Evolutionary conservation across 805 yeast genomes (phyloP), one percentile per base, ranked within the genome.

Genomic region (Blastobotrys attinorum): DNA sequence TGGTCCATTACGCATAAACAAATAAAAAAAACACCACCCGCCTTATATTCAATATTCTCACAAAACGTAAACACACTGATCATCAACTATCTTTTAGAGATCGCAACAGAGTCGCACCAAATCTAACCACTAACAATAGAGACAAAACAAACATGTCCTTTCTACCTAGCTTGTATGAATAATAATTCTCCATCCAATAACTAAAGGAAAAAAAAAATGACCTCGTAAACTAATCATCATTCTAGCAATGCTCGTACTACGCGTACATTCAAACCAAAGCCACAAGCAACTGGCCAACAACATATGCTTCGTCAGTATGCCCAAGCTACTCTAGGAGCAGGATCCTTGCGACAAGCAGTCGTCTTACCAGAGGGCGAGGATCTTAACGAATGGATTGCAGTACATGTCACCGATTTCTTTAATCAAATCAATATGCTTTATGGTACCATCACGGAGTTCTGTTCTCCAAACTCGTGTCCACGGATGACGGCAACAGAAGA

Each of bases 401-500:
- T 89, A 10, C 96, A 90, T 61, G 92, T 90, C n/a, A 97, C 89
- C 15, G 97, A 90, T 63, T 92, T 90, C 60, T 90, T 85, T 66
- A 89, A 89, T 61, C 98, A 90, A 61, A 81, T 90, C 52, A 90
- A 90, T 64, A 92, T 90, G 98, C 69, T 90, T 5, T 90, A 92
- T 56, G 96, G 97, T 7, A 79, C 97, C 3, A 84, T 92, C 51
- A 90, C 97, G 1, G 96, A 88, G 65, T 89, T 92, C 58, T 92
- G 99, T 62, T 87, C 97, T 0, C 97, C 97, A 2, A 63, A 69
- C n/a, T 75, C 94, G 2, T 92, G 99, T 61, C 97, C 98, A 2
- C 70, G 92, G 46, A 92, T 92, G 99, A 89, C 85, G 45, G 99
- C 99, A 17, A 90, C 97, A 0, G 92, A 83, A 48, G 97, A 89